Evolutionary conservation across 2,329 filamentous ascomycete genomes (phyloP), one percentile per base, ranked within the genome.

Genomic region (Aspergillus ruber): DNA sequence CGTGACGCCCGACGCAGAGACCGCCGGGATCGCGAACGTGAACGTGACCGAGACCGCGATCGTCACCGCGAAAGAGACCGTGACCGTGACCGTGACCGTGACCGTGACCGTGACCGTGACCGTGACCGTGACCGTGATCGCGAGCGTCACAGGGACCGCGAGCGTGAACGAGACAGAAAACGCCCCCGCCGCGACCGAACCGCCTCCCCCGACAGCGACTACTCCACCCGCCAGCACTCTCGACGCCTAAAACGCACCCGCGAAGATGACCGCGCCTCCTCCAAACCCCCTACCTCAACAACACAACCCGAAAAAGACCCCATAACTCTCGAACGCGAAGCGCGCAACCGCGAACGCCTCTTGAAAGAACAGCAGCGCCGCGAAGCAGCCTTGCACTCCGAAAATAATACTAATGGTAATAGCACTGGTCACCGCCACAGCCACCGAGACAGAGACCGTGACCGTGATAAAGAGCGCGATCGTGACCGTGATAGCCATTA

Each of bases 291-390:
- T 4, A 42, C 54, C 6, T 57, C 54, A 17, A 43, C 51, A 4
- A 39, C 58, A 3, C 60, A 61, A 20, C 56, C 61, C 1, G 65
- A 71, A 29, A 72, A 89, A 83, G 81, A 90, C 78, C 57, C 81
- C 74, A 61, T 88, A 61, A 88, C 86, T 36, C 77, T 85, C 45
- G 87, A 91, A 64, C 89, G 88, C 56, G 84, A 85, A 50, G 75
- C 80, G 45, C 74, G 89, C 54, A 73, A 75, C 41, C 65, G 70
- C 12, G 86, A 91, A 66, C 74, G 79, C 6, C 70, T 80, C 47
- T 63, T 88, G 38, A 82, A 80, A 52, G 84, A 86, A 59, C 75
- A 78, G 55, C 88, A 93, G 47, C 78, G 75, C 9, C 73, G 72
- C 4, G 85, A 90, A 4, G 74, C 74, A 6, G 60, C 66, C 52